phyloP scores from a whole-genome alignment of 495 filamentous ascomycete species.

The Hyaloscypha bicolor region DNA sequence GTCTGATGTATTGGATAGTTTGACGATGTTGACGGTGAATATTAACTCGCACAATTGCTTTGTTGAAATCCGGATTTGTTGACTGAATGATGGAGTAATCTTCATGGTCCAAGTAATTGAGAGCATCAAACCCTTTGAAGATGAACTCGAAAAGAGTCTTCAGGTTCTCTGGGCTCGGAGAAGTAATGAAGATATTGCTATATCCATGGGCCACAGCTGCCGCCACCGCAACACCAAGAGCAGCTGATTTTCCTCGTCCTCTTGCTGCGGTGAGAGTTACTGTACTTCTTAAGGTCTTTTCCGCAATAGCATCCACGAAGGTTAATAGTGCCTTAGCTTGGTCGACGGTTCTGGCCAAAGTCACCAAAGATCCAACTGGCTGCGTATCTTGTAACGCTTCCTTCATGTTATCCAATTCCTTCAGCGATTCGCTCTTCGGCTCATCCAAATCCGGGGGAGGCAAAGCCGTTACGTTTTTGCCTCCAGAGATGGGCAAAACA shows the following conservation, averaged over 20 bases:
- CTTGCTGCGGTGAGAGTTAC: constrained; percentile 92
- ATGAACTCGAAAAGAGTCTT: constrained; percentile 98
- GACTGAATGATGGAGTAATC: constrained; percentile 99
- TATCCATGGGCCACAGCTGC: constrained; percentile 95
- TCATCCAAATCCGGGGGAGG: constrained; percentile 73
- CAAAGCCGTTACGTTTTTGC: constrained; percentile 84
- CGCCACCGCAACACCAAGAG: constrained; percentile 90
- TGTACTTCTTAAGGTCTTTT: constrained; percentile 92
- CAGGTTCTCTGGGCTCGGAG: constrained; percentile 95
- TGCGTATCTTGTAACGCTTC: constrained; percentile 82
- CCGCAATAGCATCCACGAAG: constrained; percentile 94
- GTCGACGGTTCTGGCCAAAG: constrained; percentile 85
- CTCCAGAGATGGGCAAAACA: constrained; percentile 95
- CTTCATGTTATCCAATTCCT: constrained; percentile 85
- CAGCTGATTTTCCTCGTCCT: constrained; percentile 96
- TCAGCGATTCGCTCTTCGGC: constrained; percentile 62
- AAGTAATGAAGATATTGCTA: constrained; percentile 99
- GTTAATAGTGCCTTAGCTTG: constrained; percentile 94
- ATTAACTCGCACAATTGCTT: constrained; percentile 96
- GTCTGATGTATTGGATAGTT: constrained; percentile 97
- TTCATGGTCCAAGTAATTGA: constrained; percentile 89
- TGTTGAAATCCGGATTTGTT: constrained; percentile 98
- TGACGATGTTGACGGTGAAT: constrained; percentile 94
- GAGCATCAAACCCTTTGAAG: constrained; percentile 96
- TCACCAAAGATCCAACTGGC: constrained; percentile 80